Base-by-base conservation (phyloP, 1,139 yeast species). In the Saccharomycopsis phalli region DNA sequence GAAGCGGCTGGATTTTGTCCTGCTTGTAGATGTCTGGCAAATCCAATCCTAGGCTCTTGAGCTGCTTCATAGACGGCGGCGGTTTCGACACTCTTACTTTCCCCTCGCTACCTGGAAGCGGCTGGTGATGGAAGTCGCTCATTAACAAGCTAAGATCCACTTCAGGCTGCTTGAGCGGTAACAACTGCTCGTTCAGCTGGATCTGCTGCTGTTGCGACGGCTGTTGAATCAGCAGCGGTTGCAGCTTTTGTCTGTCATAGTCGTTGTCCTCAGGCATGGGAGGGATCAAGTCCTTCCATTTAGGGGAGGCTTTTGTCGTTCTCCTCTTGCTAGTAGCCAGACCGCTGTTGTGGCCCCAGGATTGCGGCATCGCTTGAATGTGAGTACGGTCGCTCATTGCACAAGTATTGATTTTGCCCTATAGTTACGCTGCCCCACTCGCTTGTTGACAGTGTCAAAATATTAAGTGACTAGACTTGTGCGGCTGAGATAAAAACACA, bases 261-360 rank as follows among this genome's bases (percentile, higher is more conserved):
- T 22, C 22, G 17, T 44, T 40, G 30, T 36, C 35, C 18, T 37
- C 35, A 13, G 62, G 61, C 50, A 57, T 48, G 16, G 62, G 62
- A 10, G 61, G 61, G n/a, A 58, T 58, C 36, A 58, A 49, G 13
- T 53, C 45, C 8, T 57, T 52, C 62, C 62, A 58, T 31, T 53
- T 51, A 8, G 38, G 16, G n/a, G n/a, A n/a, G n/a, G n/a, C n/a
- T n/a, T n/a, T n/a, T n/a, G n/a, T n/a, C n/a, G n/a, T n/a, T n/a
- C n/a, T n/a, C n/a, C n/a, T n/a, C n/a, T n/a, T n/a, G n/a, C n/a
- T n/a, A n/a, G n/a, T n/a, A n/a, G n/a, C n/a, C n/a, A n/a, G n/a
- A n/a, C n/a, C n/a, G n/a, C n/a, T n/a, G n/a, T n/a, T n/a, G n/a
- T n/a, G n/a, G n/a, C n/a, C n/a, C n/a, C n/a, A n/a, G n/a, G n/a